These are phyloP conservation scores for Bacidia gigantensis DNA, from an alignment of 495 filamentous ascomycete genomes.

Conservation along the genomic window DNA sequence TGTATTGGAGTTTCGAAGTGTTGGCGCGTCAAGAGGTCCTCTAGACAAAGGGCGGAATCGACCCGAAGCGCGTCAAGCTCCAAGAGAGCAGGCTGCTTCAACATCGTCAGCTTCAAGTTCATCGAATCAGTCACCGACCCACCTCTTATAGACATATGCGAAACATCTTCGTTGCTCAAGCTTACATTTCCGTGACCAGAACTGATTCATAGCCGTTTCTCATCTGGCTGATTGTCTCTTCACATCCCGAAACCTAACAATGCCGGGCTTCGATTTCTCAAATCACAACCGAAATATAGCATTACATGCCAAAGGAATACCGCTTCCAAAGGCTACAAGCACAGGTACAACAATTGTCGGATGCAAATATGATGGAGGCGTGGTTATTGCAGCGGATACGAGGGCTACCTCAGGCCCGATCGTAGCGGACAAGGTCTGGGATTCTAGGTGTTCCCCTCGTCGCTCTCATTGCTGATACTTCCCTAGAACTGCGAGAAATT, in stretches of 20 bases:
- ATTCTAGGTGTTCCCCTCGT: neutral
- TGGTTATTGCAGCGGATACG: slow-evolving; percentile 96
- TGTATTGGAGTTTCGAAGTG: too few species aligned
- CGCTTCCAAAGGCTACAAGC: slow-evolving; percentile 92
- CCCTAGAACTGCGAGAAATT: slow-evolving; percentile 95
- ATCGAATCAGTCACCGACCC: neutral
- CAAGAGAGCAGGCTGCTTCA: slow-evolving; percentile 9
- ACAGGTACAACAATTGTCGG: slow-evolving; percentile 99
- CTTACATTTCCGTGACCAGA: too few species aligned
- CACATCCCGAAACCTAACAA: slow-evolving; percentile 32
- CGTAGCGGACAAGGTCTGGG: slow-evolving; percentile 83
- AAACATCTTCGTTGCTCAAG: too few species aligned
- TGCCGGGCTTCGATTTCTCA: slow-evolving; percentile 99
- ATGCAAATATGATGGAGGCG: slow-evolving; percentile 90
- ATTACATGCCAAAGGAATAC: slow-evolving; percentile 82
- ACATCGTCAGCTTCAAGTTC: slow-evolving; percentile 9
- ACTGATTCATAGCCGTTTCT: too few species aligned
- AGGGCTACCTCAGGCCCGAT: slow-evolving; percentile 95
- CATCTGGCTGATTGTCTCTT: too few species aligned
- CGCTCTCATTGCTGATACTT: neutral
- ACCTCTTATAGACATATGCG: too few species aligned
- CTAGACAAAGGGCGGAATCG: neutral
- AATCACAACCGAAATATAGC: slow-evolving; percentile 98
- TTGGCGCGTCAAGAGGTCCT: slow-evolving; percentile 15
- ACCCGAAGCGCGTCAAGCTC: neutral